Conservation (phyloP, 2,329 filamentous ascomycete genomes). For the Boeremia exigua region DNA sequence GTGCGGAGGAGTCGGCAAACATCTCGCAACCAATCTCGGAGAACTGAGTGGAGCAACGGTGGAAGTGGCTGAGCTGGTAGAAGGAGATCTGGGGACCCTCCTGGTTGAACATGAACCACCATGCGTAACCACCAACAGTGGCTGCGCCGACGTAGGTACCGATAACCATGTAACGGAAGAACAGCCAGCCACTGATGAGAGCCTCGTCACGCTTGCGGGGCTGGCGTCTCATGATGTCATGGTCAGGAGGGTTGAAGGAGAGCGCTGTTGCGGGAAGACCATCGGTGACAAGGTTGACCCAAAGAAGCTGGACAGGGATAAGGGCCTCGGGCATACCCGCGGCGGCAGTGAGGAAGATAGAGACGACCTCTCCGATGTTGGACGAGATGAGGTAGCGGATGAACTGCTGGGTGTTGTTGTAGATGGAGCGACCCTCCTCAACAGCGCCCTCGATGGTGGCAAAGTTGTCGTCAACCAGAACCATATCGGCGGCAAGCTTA, state of each 20-base stretch:
- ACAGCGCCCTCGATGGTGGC: conserved; percentile 96
- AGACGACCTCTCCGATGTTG: conserved; percentile 98
- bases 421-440: conserved; percentile 96
- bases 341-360: conserved; percentile 96
- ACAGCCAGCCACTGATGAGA: conserved; percentile 93
- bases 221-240: conserved; percentile 94
- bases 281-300: conserved; percentile 98
- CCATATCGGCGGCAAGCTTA: conserved; percentile 97
- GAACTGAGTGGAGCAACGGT: conserved; percentile 85
- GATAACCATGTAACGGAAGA: conserved; percentile 96
- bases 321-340: conserved; percentile 97
- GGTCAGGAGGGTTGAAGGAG: conserved; percentile 97
- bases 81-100: conserved; percentile 91
- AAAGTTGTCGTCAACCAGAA: conserved; percentile 98
- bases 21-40: conserved; percentile 90
- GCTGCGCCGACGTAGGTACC: conserved; percentile 93
- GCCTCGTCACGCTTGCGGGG: conserved; percentile 92
- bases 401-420: conserved; percentile 99
- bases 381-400: conserved; percentile 99
- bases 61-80: conserved; percentile 89
- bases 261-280: conserved; percentile 94
- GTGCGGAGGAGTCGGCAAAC: conserved; percentile 84
- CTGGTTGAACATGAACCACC: conserved; percentile 98
- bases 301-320: conserved; percentile 95
- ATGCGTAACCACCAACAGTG: conserved; percentile 97